Evolutionary conservation across 2,329 filamentous ascomycete species (phyloP).

Genomic region (Mariannaea sp.): DNA sequence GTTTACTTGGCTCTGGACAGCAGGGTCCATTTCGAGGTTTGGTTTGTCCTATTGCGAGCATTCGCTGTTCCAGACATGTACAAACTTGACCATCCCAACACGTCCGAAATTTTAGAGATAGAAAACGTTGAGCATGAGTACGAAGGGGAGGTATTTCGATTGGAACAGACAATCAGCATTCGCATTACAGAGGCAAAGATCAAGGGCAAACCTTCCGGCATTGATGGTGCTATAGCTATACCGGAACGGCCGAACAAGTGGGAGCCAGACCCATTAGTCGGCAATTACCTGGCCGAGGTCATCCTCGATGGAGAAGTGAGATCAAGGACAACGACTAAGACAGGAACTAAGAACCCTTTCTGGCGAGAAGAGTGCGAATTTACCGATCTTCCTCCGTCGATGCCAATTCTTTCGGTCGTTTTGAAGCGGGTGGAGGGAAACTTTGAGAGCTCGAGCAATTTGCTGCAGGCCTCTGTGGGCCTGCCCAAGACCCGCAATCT

Average conservation of each 20-base stretch:
- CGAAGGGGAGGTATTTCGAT: conserved; percentile 59
- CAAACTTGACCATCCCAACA: conserved; percentile 57
- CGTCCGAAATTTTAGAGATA: conserved; percentile 50
- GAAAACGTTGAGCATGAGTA: conserved; percentile 46
- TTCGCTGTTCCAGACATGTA: conserved; percentile 94
- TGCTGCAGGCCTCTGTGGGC: conserved; percentile 37
- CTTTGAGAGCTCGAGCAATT: conserved; percentile 48
- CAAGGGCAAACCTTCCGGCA: conserved; percentile 43
- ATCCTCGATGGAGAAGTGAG: conserved; percentile 80
- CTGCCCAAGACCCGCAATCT: conserved; percentile 47
- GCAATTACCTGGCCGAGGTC: conserved; percentile 80
- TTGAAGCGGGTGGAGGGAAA: conserved; percentile 68
- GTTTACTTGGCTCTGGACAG: conserved; percentile 88
- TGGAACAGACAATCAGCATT: conserved; percentile 64
- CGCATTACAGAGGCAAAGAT: conserved; percentile 68
- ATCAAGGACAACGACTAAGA: conserved; percentile 74
- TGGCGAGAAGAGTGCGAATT: conserved; percentile 86
- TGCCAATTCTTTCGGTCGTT: conserved; percentile 72
- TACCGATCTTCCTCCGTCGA: conserved; percentile 69
- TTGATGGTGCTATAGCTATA: conserved; percentile 29
- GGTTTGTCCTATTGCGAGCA: conserved; percentile 89
- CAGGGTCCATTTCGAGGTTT: conserved; percentile 91
- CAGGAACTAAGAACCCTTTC: conserved; percentile 73
- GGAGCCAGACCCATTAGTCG: conserved; percentile 54
- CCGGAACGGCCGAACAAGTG: conserved; percentile 28